Base-by-base conservation (phyloP, 164 flowering plant genomes). In the Paratinospora sagittata region DNA sequence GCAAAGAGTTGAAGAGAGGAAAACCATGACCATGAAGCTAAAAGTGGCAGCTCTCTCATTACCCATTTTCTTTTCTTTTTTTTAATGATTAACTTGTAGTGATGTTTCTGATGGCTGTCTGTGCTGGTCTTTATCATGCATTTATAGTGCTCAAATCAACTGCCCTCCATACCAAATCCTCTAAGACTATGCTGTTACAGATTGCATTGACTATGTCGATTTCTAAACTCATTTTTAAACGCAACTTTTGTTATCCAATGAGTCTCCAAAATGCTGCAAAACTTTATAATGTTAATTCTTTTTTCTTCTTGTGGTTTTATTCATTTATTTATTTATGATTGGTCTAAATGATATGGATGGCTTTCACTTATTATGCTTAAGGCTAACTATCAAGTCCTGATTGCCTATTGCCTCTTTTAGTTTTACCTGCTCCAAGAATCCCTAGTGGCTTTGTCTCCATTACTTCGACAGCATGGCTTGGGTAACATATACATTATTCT, bases 1-100 rank as follows among this genome's bases (percentile, higher is more conserved):
- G 71, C 82, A 79, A 71, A 81, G 73, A 3, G 85, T 65, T 72
- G 80, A 65, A 67, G 82, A 80, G 14, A 85, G 72, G 16, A 81
- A 41, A 73, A 75, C 62, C 64, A 79, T 21, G 0, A 75, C n/a
- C 5, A 69, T 36, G 61, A 82, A 39, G 77, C 66, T 12, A 11
- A 58, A 68, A 73, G n/a, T n/a, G n/a, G 60, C 8, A 39, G 67
- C 36, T 72, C 70, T 80, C 14, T 49, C 43, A 45, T 67, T 63
- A 72, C 75, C 80, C 85, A 83, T 80, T 78, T 26, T 63, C 26
- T 19, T n/a, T 12, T 64, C 67, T 72, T n/a, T 43, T n/a, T n/a
- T n/a, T n/a, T n/a, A n/a, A n/a, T n/a, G n/a, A n/a, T n/a, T n/a
- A n/a, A 36, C 3, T 16, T 64, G 23, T 10, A 23, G 49, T 61